Evolutionary conservation across 1,284 basidiomycete species (phyloP).

Genomic region (Porodaedalea pini): DNA sequence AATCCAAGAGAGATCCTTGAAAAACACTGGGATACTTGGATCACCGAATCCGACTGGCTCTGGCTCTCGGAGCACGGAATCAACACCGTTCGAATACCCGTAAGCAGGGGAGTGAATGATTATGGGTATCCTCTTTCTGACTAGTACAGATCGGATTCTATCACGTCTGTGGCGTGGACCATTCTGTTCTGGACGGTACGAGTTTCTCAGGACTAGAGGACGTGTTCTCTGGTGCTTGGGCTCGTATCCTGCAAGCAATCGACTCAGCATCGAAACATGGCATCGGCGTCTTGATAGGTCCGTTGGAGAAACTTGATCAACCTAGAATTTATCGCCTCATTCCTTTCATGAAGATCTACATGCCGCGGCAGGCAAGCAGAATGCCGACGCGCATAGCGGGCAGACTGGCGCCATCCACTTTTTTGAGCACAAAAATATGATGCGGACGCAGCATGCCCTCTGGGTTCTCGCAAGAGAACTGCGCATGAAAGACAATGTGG

Average conservation of each 20-base stretch:
- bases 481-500: constrained; percentile 52
- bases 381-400: constrained; percentile 62
- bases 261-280: constrained; percentile 56
- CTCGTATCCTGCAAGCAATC: constrained; percentile 64
- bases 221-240: constrained; percentile 74
- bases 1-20: constrained; percentile 65
- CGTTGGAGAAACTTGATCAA: constrained; percentile 1
- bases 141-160: constrained; percentile 74
- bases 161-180: constrained; percentile 62
- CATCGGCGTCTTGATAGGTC: constrained; percentile 80
- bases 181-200: constrained; percentile 64
- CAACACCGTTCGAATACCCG: constrained; percentile 82
- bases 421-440: constrained; percentile 49
- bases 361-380: constrained; percentile 76
- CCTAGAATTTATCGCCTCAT: constrained; percentile 7
- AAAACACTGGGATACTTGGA: constrained; percentile 80
- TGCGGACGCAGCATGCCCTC: constrained; percentile 52
- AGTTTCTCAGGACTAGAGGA: constrained; percentile 60
- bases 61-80: constrained; percentile 76
- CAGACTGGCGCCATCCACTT: constrained; percentile 54
- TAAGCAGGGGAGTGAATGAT: constrained; percentile 36
- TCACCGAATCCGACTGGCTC: constrained; percentile 64
- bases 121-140: constrained; percentile 3
- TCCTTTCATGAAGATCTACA: constrained; percentile 51
- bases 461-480: constrained; percentile 46